Evolutionary conservation across 225 moss, liverwort and hornwort genomes (phyloP).

Genomic region (Asterella californica): DNA sequence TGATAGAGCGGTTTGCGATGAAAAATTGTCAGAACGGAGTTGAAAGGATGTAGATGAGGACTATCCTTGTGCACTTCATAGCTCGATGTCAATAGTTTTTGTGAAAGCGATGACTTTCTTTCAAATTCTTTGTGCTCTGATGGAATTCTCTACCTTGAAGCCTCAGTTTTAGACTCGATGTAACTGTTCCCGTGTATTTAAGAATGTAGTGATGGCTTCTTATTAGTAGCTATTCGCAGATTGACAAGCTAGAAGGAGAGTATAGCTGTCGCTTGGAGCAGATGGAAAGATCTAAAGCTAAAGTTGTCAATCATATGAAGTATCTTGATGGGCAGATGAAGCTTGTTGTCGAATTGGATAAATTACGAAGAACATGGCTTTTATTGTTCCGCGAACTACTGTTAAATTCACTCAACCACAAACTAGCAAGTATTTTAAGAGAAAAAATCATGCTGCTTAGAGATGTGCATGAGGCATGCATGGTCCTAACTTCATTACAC

Average conservation of each 20-base stretch:
- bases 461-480: not conserved
- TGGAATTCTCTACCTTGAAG: no score
- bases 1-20: no score
- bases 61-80: no score
- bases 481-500: not conserved
- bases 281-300: constrained; percentile 32
- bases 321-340: constrained; percentile 36
- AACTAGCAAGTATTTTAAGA: not conserved
- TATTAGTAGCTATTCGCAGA: no score
- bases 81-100: no score
- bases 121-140: no score
- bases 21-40: no score
- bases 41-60: no score
- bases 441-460: not conserved
- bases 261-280: constrained; percentile 29
- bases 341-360: constrained; percentile 20
- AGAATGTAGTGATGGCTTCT: no score
- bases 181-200: no score
- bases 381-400: not conserved
- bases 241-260: constrained; percentile 30
- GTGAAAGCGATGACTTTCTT: no score
- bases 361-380: constrained; percentile 39
- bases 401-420: not conserved
- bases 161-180: no score
- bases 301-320: constrained; percentile 27